Evolutionary conservation across 2,329 filamentous ascomycete species (phyloP).

Genomic region (Botrytis fragariae): DNA sequence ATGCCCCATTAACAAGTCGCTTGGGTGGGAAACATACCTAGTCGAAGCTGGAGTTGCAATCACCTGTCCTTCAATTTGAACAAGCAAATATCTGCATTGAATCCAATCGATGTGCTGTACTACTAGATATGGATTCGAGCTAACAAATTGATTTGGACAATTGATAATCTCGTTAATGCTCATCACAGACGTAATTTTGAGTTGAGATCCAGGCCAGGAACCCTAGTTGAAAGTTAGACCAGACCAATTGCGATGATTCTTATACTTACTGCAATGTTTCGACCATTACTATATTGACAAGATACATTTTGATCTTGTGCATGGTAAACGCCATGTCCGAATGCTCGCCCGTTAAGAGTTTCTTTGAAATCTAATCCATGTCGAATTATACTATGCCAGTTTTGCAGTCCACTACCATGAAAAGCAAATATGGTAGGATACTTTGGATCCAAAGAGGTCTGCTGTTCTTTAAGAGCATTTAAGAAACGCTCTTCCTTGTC

Average conservation of each 20-base stretch:
- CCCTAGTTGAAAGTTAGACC: constrained; percentile 23
- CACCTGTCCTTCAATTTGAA: constrained; percentile 38
- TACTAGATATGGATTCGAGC: constrained; percentile 61
- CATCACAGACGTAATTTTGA: constrained; percentile 59
- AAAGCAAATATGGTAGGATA: constrained; percentile 78
- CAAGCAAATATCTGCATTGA: constrained; percentile 81
- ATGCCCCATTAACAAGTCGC: background rate
- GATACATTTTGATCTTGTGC: constrained; percentile 60
- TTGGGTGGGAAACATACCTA: background rate
- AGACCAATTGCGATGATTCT: background rate
- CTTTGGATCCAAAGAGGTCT: constrained; percentile 36
- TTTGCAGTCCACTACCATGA: constrained; percentile 73
- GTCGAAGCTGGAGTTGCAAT: background rate
- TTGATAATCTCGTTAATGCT: constrained; percentile 88
- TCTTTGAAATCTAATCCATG: constrained; percentile 73
- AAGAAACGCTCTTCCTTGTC: constrained; percentile 80
- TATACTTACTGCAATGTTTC: constrained; percentile 22
- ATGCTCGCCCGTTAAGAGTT: constrained; percentile 63
- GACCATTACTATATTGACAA: constrained; percentile 23
- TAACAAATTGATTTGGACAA: constrained; percentile 59
- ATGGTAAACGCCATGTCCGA: constrained; percentile 80
- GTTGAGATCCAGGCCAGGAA: constrained; percentile 65
- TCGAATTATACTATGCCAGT: constrained; percentile 90
- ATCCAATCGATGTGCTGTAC: constrained; percentile 80
- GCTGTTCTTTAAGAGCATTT: constrained; percentile 53